Evolutionary conservation across 176 grass and related monocot genomes (phyloP), one percentile per base, ranked within the genome.

Genomic region (Oryza meyeriana): DNA sequence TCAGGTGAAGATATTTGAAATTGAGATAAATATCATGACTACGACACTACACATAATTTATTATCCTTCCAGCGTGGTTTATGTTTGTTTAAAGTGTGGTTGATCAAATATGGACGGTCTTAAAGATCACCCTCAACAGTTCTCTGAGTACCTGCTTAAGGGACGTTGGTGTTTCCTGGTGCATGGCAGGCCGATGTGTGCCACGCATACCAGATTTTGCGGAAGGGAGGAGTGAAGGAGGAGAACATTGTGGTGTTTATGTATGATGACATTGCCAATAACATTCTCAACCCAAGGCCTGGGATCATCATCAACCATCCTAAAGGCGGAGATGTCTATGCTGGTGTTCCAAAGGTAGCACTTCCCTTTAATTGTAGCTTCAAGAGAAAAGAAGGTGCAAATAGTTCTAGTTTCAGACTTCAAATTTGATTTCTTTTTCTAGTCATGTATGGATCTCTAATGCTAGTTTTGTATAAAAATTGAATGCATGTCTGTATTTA

Each of bases 171-270:
- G 6, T 57, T 64, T 64, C 18, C 61, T 68, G 25, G 12, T 44
- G 13, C 63, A 33, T 38, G 22, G 58, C 70, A 99, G 93, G 89
- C 93, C 62, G 93, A 99, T 84, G 88, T 98, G 59, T 98, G 93
- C 65, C 96, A 98, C 45, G 93, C 96, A 1, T 98, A 93, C 86
- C 96, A 95, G 75, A 82, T 98, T 69, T 84, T 95, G 52, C 63
- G 40, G 86, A 86, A 72, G 25, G 90, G 96, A 28, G 92, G 92
- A 45, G 50, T 95, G 14, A 88, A 88, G 68, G 93, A 95, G 85
- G 93, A 98, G 71, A 98, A 98, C 81, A 98, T 98, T 33, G 88
- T 93, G 71, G 96, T 95, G 47, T 95, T 95, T 65, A 98, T 98
- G 93, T 91, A 88, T 7, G 93, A 95, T 50, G 96, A 98, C 27